A percentile compares a stretch with the other conserved stretches of the same genome.
These are phyloP conservation scores for Populus tremula DNA, from an alignment of 345 rosid species.

Conservation along the genomic window DNA sequence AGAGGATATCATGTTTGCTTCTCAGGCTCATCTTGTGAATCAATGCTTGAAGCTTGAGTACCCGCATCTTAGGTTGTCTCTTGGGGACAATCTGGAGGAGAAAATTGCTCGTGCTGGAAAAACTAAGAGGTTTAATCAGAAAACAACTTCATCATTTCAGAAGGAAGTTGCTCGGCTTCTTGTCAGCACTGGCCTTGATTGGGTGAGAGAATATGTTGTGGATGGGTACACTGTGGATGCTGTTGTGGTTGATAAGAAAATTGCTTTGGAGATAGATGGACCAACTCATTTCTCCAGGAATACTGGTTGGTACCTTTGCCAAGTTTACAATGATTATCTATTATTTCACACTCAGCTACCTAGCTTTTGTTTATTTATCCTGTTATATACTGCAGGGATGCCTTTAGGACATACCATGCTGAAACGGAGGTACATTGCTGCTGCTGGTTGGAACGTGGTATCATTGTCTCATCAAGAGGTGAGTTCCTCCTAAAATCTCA, in stretches of 20 bases:
- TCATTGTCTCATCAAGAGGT: constrained; percentile 82
- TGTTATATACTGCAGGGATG: constrained; percentile 45
- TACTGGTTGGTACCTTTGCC: constrained; percentile 44
- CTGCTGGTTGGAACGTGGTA: constrained; percentile 86
- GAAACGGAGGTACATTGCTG: constrained; percentile 65
- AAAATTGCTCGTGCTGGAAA: constrained; percentile 64
- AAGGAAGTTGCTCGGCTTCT: constrained; percentile 87
- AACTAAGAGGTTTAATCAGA: constrained; percentile 82
- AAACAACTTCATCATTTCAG: constrained; percentile 79
- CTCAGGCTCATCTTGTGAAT: constrained; percentile 80
- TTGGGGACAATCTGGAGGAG: constrained; percentile 53
- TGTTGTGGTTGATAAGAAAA: constrained; percentile 67
- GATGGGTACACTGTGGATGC: constrained; percentile 85
- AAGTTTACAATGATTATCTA: neutral
- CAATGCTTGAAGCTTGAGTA: constrained; percentile 80
- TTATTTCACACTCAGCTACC: neutral
- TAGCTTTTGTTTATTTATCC: neutral
- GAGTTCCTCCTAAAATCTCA: constrained; percentile 17
- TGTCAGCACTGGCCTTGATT: constrained; percentile 79
- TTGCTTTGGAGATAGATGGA: constrained; percentile 92
- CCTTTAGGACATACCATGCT: constrained; percentile 88
- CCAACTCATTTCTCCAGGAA: constrained; percentile 94
- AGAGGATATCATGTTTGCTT: constrained; percentile 87
- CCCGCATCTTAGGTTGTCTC: constrained; percentile 68
- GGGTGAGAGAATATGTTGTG: constrained; percentile 66